These are phyloP conservation scores for Vigna reflexopilosa DNA, from an alignment of 306 rosid species.

Conservation along the genomic window DNA sequence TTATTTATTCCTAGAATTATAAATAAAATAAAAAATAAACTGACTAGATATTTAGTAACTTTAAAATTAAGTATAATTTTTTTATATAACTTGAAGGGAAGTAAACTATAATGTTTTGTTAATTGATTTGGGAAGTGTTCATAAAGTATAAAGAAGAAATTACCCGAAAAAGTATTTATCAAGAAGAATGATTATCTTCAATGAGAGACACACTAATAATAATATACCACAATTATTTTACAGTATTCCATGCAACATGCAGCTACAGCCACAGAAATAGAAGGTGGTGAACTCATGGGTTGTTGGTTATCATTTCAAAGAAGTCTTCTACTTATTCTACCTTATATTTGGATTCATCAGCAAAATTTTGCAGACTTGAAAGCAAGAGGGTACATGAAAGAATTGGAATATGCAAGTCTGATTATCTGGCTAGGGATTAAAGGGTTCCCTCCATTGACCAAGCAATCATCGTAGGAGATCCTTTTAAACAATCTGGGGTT, in stretches of 20 bases:
- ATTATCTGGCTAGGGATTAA: slow-evolving; percentile 53
- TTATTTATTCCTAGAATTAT: neutral
- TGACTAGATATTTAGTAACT: neutral
- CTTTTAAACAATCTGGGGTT: slow-evolving; percentile 68
- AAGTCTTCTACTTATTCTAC: slow-evolving; percentile 27
- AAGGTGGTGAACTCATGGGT: neutral
- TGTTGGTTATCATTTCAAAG: neutral
- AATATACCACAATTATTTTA: neutral
- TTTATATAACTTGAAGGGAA: neutral
- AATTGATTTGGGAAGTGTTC: neutral
- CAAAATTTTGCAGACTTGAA: slow-evolving; percentile 70
- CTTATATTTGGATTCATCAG: slow-evolving; percentile 47
- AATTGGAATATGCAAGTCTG: slow-evolving; percentile 69
- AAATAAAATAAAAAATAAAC: neutral
- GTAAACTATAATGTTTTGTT: neutral
- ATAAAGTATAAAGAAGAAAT: neutral
- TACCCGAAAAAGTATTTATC: neutral
- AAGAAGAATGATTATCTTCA: neutral
- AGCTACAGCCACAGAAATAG: slow-evolving; percentile 26
- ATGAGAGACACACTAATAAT: neutral
- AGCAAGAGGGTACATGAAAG: slow-evolving; percentile 67
- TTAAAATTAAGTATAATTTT: neutral
- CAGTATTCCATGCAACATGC: neutral
- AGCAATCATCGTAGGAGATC: slow-evolving; percentile 67
- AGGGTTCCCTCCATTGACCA: slow-evolving; percentile 69